A percentile compares a stretch with the other conserved stretches of the same genome.
Evolutionary conservation across 805 yeast genomes (phyloP).

Genomic region (Candida tibetensis): DNA sequence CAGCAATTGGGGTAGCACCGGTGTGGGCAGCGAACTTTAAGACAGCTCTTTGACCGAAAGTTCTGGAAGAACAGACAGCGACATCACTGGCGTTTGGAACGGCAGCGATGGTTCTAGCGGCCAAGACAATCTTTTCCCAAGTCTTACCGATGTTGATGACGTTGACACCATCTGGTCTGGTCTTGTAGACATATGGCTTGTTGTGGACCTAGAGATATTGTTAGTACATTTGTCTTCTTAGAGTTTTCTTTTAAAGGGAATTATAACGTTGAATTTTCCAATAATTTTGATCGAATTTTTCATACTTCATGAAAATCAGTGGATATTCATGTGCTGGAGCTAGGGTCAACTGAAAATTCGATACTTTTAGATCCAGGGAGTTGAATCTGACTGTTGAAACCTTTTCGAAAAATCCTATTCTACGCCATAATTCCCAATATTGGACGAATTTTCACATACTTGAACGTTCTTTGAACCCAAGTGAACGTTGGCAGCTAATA

Average conservation of each 20-base stretch:
- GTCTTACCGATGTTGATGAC: slow-evolving; percentile 98
- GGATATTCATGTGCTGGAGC: too few species aligned
- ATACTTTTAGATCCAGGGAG: too few species aligned
- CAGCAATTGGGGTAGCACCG: slow-evolving; percentile 99
- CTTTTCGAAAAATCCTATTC: too few species aligned
- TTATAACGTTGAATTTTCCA: neutral
- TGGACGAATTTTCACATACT: slow-evolving; percentile 52
- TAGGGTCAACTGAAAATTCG: too few species aligned
- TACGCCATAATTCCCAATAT: neutral
- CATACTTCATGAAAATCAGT: too few species aligned
- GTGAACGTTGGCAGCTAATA: slow-evolving; percentile 99
- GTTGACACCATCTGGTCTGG: slow-evolving; percentile 99
- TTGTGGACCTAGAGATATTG: slow-evolving; percentile 70
- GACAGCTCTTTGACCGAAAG: slow-evolving; percentile 99
- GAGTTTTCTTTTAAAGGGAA: neutral
- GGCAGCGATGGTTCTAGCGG: slow-evolving; percentile 99
- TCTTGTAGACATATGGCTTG: slow-evolving; percentile 94
- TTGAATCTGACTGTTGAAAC: too few species aligned
- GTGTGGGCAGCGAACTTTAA: slow-evolving; percentile 99
- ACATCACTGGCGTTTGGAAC: slow-evolving; percentile 98
- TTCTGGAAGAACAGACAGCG: slow-evolving; percentile 98
- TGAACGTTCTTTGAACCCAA: slow-evolving; percentile 99
- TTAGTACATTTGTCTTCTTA: slow-evolving; percentile 7
- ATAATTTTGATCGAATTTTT: too few species aligned
- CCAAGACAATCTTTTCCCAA: slow-evolving; percentile 99